phyloP scores from a whole-genome alignment of 2,329 filamentous ascomycete genomes.

The Paecilomyces sp. region DNA sequence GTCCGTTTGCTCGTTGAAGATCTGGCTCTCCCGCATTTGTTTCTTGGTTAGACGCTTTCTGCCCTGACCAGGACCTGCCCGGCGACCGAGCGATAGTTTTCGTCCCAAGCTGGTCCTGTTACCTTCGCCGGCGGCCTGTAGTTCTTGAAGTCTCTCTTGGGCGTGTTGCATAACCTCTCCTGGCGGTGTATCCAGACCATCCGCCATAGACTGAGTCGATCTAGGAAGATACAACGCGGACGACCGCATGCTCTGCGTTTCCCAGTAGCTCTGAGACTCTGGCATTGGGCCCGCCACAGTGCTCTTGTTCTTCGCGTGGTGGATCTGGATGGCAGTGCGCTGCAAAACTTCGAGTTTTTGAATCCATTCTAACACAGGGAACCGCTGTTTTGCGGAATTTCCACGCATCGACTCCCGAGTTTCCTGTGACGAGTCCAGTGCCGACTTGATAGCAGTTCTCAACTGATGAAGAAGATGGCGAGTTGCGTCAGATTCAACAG shows the following conservation, averaged over 20 bases:
- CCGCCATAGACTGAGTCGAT: background rate
- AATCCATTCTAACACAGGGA: conserved; percentile 32
- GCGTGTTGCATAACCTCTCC: background rate
- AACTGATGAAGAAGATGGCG: conserved; percentile 45
- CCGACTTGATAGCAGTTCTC: conserved; percentile 37
- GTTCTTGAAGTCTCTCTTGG: background rate
- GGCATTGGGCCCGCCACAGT: background rate
- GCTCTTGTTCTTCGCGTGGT: conserved; percentile 25
- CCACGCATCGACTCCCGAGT: conserved; percentile 52
- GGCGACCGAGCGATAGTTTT: conserved; percentile 10
- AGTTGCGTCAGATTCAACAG: conserved; percentile 53
- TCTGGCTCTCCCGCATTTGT: conserved; percentile 4
- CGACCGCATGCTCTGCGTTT: conserved; percentile 4
- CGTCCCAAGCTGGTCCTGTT: background rate
- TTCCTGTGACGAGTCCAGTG: conserved; percentile 46
- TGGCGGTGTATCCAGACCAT: background rate
- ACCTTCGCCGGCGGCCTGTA: background rate
- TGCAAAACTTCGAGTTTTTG: conserved; percentile 52
- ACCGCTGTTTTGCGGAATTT: conserved; percentile 52
- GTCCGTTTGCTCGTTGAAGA: conserved; percentile 3
- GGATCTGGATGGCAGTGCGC: conserved; percentile 46
- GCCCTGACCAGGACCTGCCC: conserved; percentile 10
- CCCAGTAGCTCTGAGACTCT: conserved; percentile 6
- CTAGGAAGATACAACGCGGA: background rate
- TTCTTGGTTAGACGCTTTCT: conserved; percentile 9